Base-by-base conservation (phyloP, 257 asterid species). In the Mitragyna speciosa region DNA sequence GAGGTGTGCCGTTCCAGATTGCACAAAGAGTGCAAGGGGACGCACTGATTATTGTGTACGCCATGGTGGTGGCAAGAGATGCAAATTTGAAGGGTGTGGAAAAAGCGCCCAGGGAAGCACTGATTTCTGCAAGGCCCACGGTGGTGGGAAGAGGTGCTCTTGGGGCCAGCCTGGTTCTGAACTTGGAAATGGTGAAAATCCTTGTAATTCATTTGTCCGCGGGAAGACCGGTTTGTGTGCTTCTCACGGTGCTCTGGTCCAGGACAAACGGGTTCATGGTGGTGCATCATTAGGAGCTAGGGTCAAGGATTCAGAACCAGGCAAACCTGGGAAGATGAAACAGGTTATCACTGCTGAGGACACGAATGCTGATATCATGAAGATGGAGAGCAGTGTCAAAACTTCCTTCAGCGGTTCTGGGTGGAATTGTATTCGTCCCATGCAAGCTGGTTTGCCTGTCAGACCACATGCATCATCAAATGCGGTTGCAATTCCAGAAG, bases 101-200 rank as follows among this genome's bases (percentile, higher is more conserved):
- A 94, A 93, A 86, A 94, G 98, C 76, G 98, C 98, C 70, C 98
- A 94, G 78, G 98, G 98, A 19, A 93, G 98, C 83, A 94, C 98
- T 0, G 96, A 93, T 82, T 93, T 90, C 89, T 94, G 98, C 92
- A 94, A 94, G 85, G 97, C 97, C 48, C 98, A 94, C 30, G 97
- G 98, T 45, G 98, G 97, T 68, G 98, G 98, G 54, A 94, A 90
- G 89, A 90, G 91, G 86, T 94, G 98, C 88, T 82, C 80, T 3
- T 93, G 98, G 97, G 98, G 97, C 71, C 96, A 89, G 77, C 87
- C 88, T 39, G 96, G 87, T 82, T 90, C 86, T 51, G 94, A 86
- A 76, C 83, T 90, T 76, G 97, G 95, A 63, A 81, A 64, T 26
- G 91, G 91, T 39, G 96, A 92, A 31, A 85, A 72, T 70, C 92